These are phyloP conservation scores for Backusella liffmaniae DNA, from an alignment of 192 early-diverging fungal species.

Conservation along the genomic window DNA sequence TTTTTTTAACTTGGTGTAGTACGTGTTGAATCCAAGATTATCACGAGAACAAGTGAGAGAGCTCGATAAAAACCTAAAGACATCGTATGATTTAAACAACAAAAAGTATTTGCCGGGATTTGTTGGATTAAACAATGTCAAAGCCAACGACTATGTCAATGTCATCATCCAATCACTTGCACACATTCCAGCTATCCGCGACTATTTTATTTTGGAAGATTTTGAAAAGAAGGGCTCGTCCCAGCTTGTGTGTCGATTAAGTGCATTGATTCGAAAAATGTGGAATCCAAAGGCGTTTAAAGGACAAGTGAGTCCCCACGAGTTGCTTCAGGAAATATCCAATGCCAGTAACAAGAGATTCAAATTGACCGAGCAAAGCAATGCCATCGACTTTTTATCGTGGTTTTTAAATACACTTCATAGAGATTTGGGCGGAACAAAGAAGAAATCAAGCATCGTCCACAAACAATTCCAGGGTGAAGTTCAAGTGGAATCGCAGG, in stretches of 20 bases:
- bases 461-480: constrained; percentile 88
- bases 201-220: constrained; percentile 73
- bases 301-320: constrained; percentile 94
- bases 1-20: constrained; percentile 42
- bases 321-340: constrained; percentile 89
- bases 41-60: constrained; percentile 60
- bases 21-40: constrained; percentile 81
- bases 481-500: constrained; percentile 69
- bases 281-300: constrained; percentile 94
- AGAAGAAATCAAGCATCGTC: constrained; percentile 59
- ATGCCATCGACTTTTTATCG: constrained; percentile 83
- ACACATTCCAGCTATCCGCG: constrained; percentile 82
- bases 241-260: constrained; percentile 71
- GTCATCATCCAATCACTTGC: constrained; percentile 85
- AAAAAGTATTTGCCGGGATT: constrained; percentile 88
- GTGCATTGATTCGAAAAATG: constrained; percentile 81
- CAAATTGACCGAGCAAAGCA: constrained; percentile 73
- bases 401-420: constrained; percentile 96
- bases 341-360: constrained; percentile 80
- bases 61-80: constrained; percentile 61
- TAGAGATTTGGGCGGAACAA: constrained; percentile 79
- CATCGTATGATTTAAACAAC: constrained; percentile 81
- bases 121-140: constrained; percentile 93
- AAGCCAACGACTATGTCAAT: constrained; percentile 94
- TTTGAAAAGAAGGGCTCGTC: constrained; percentile 42